phyloP scores from a whole-genome alignment of 306 rosid genomes.

The Trifolium subterraneum region DNA sequence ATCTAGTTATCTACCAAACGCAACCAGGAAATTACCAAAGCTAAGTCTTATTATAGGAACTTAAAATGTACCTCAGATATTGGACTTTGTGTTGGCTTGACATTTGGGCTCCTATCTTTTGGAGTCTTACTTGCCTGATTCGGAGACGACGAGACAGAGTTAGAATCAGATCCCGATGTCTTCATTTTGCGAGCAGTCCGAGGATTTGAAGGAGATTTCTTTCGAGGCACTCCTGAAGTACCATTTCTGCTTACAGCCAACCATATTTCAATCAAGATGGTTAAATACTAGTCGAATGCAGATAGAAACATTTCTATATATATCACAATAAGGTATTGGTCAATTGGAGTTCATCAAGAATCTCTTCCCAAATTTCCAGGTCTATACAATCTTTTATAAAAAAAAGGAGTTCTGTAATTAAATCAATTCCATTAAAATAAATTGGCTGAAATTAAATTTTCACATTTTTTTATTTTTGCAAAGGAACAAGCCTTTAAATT shows the following conservation, averaged over 20 bases:
- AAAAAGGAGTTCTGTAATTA: constrained; percentile 6
- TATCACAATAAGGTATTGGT: constrained; percentile 12
- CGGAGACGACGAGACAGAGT: constrained; percentile 56
- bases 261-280: constrained; percentile 30
- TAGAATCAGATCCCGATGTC: constrained; percentile 54
- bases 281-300: constrained; percentile 8
- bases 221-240: constrained; percentile 65
- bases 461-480: not conserved
- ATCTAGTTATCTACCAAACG: constrained; percentile 2
- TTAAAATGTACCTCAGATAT: constrained; percentile 63
- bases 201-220: constrained; percentile 68
- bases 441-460: constrained; percentile 14
- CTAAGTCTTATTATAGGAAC: not conserved
- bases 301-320: constrained; percentile 21
- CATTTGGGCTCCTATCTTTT: constrained; percentile 66
- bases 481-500: constrained; percentile 11
- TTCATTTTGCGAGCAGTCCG: constrained; percentile 58
- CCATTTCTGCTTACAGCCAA: constrained; percentile 56
- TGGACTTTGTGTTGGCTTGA: constrained; percentile 65
- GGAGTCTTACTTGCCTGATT: constrained; percentile 58
- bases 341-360: constrained; percentile 7
- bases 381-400: too few species aligned
- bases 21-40: constrained; percentile 3
- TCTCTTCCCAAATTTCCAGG: not conserved
- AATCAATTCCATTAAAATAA: constrained; percentile 24